Evolutionary conservation across 179 eudicot genomes (phyloP).

Genomic region (Drosera spatulata): DNA sequence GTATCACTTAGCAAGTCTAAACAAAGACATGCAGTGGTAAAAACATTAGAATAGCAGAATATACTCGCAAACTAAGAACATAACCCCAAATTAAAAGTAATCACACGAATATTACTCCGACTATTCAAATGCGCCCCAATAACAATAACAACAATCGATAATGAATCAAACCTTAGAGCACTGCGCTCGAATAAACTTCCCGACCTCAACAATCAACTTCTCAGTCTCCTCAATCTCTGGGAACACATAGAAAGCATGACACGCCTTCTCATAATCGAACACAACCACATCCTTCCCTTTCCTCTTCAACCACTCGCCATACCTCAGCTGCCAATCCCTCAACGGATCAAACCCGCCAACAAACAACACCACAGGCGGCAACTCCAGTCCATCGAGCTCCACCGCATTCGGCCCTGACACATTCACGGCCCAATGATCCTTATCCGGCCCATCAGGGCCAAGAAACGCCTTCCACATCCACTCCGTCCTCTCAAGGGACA

Average conservation of each 20-base stretch:
- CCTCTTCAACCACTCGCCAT: constrained; percentile 48
- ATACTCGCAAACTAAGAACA: no score
- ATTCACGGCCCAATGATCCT: constrained; percentile 52
- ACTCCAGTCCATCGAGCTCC: constrained; percentile 30
- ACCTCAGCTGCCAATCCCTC: constrained; percentile 73
- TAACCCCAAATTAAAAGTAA: no score
- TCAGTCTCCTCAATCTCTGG: constrained; percentile 51
- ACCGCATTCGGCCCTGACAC: constrained; percentile 67
- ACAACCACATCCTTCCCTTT: constrained; percentile 43
- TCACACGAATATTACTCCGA: no score
- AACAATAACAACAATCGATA: constrained; percentile 9
- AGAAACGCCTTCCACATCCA: constrained; percentile 66
- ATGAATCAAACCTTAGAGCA: no score
- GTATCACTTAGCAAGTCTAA: no score
- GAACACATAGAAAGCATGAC: constrained; percentile 63
- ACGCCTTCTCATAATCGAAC: constrained; percentile 41
- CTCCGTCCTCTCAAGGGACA: constrained; percentile 30
- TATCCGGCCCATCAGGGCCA: constrained; percentile 18
- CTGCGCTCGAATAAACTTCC: constrained; percentile 19
- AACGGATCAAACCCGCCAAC: constrained; percentile 72
- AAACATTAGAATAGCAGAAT: no score
- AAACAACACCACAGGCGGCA: constrained; percentile 51
- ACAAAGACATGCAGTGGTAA: no score
- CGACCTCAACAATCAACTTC: constrained; percentile 30
- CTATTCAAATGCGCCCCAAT: no score